Evolutionary conservation across 345 rosid species (phyloP), one percentile per base, ranked within the genome.

Genomic region (Gossypium mustelinum): DNA sequence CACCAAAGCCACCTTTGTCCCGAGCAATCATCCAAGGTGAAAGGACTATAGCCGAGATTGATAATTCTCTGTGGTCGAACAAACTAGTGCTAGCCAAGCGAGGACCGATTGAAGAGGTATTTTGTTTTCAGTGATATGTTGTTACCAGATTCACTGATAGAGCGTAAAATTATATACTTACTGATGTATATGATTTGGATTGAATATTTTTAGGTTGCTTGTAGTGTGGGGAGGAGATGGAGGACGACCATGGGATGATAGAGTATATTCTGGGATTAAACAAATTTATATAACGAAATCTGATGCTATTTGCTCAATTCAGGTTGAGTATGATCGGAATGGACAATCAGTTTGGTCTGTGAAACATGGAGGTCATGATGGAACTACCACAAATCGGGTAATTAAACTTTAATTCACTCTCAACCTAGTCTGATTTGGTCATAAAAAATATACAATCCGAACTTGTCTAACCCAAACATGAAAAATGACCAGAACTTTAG

Each of bases 341-440:
- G 97, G 97, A 60, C 98, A 92, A 73, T 86, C 92, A n/a, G 90
- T 92, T 62, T 94, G 98, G 98, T 94, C 98, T 24, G 81, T 76
- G 27, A 92, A 85, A 74, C 97, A 92, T 78, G 98, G 98, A 72
- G 89, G 91, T 50, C 82, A 63, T 34, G 92, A 83, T 75, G 97
- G 97, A 79, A 83, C 85, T 45, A 75, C 82, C 76, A 86, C 91
- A 24, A 90, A 92, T 73, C 76, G 94, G 85, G 97, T 92, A 88
- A 24, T 4, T 34, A 34, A 34, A 34, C 41, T 34, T 34, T 34
- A 34, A 34, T 34, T 34, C 7, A 5, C 7, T 34, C 41, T 34
- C 41, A 34, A 6, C 7, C 41, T 34, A 34, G 41, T 5, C 2
- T 34, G 41, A 34, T 34, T 34, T 34, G 7, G 41, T 5, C 7